Evolutionary conservation across 2,329 filamentous ascomycete species (phyloP).

Genomic region (Emmonsia crescens): DNA sequence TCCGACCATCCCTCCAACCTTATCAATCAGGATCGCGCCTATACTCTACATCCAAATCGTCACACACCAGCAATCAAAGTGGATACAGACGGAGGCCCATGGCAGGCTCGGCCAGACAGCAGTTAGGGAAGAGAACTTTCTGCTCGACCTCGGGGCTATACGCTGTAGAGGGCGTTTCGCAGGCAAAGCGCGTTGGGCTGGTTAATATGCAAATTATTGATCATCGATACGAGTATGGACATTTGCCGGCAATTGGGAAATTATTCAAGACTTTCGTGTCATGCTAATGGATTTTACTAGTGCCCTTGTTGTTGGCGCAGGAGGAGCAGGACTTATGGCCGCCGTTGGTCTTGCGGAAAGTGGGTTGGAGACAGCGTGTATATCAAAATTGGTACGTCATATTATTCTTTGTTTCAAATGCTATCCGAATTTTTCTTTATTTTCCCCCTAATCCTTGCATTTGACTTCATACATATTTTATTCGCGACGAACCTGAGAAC

Average conservation of each 20-base stretch:
- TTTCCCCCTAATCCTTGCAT: background rate
- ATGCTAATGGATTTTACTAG: conserved; percentile 6
- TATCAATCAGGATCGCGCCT: background rate
- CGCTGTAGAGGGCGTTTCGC: conserved; percentile 3
- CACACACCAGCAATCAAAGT: background rate
- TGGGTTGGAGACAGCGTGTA: conserved; percentile 15
- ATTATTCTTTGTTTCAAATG: background rate
- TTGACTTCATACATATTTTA: background rate
- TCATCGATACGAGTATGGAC: conserved; percentile 16
- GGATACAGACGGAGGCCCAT: background rate
- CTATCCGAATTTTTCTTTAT: background rate
- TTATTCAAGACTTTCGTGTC: background rate
- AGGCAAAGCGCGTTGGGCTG: background rate
- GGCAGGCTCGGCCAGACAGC: background rate
- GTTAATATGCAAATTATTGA: conserved; percentile 11
- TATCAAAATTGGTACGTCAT: conserved; percentile 13
- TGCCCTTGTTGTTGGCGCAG: conserved; percentile 15
- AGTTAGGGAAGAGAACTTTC: background rate
- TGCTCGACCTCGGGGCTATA: background rate
- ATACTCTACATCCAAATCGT: background rate
- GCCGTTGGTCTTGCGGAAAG: conserved; percentile 15
- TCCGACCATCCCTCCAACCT: background rate
- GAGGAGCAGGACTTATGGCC: conserved; percentile 15
- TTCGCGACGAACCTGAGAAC: background rate
- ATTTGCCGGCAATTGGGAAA: background rate